Evolutionary conservation across 139 green algal genomes (phyloP).

Genomic region (Chlamydomonas eustigma): DNA sequence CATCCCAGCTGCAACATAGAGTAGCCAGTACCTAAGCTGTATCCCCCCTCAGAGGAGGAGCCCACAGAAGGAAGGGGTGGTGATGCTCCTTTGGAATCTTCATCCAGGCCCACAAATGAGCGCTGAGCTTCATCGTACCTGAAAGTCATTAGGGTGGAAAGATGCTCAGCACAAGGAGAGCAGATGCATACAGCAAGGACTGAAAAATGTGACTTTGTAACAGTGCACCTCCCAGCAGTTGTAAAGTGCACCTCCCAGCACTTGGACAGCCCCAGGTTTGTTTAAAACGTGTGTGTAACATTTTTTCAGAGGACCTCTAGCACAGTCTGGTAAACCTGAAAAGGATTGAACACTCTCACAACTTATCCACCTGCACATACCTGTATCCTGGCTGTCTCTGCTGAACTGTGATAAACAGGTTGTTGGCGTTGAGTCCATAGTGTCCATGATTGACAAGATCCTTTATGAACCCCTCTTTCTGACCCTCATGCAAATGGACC

Average conservation of each 20-base stretch:
- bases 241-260: no score
- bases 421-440: conserved; percentile 24
- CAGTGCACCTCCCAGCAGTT: no score
- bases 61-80: neutral
- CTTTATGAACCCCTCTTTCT: conserved; percentile 28
- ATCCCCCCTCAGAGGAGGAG: neutral
- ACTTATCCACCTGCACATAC: no score
- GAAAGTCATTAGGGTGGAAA: neutral
- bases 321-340: no score
- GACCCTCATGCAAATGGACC: conserved; percentile 29
- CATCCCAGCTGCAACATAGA: conserved; percentile 26
- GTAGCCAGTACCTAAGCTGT: conserved; percentile 11
- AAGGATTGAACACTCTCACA: no score
- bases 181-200: no score
- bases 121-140: neutral
- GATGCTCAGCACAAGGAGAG: no score
- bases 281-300: no score
- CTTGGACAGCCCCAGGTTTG: no score
- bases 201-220: no score
- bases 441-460: conserved; percentile 20
- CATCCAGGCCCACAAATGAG: neutral
- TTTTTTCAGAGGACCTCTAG: no score
- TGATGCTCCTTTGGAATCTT: neutral
- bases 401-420: conserved; percentile 7
- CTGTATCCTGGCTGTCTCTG: neutral